Evolutionary conservation across 2,329 filamentous ascomycete species (phyloP).

Genomic region (Exutisphaerella laricina): DNA sequence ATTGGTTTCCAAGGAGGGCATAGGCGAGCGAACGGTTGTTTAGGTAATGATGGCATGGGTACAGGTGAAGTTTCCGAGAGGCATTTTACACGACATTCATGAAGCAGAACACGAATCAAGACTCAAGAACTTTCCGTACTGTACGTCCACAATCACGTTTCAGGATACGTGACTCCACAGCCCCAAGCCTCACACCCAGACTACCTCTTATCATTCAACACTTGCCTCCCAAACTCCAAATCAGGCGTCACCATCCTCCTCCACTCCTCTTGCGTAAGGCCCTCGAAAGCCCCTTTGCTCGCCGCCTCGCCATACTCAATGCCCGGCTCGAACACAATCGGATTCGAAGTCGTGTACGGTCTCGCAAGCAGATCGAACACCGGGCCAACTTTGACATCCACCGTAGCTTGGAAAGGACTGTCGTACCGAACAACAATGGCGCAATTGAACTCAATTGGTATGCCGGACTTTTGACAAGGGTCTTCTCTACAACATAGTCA

Average conservation of each 20-base stretch:
- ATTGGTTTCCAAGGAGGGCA: background rate
- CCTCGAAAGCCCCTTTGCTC: constrained; percentile 2
- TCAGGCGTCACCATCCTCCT: constrained; percentile 6
- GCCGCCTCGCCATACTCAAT: constrained; percentile 9
- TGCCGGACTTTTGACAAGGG: background rate
- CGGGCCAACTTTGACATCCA: constrained; percentile 12
- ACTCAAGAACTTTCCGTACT: too few relatives aligned
- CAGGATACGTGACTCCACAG: too few relatives aligned
- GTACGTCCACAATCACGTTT: too few relatives aligned
- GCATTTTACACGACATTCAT: too few relatives aligned
- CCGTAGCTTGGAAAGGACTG: constrained; percentile 6
- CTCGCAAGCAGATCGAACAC: constrained; percentile 14
- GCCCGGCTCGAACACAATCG: constrained; percentile 12
- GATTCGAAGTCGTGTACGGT: constrained; percentile 10
- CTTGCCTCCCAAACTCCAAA: background rate
- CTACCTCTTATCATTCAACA: constrained; percentile 1
- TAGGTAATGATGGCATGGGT: too few relatives aligned
- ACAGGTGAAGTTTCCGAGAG: too few relatives aligned
- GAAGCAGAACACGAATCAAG: too few relatives aligned
- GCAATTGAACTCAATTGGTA: constrained; percentile 12
- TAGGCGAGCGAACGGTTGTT: background rate
- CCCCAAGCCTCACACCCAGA: too few relatives aligned
- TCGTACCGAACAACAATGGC: constrained; percentile 10
- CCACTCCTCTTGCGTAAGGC: constrained; percentile 5
- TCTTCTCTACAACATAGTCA: background rate